phyloP scores from a whole-genome alignment of 2,329 filamentous ascomycete species.

The Colletotrichum caudatum region DNA sequence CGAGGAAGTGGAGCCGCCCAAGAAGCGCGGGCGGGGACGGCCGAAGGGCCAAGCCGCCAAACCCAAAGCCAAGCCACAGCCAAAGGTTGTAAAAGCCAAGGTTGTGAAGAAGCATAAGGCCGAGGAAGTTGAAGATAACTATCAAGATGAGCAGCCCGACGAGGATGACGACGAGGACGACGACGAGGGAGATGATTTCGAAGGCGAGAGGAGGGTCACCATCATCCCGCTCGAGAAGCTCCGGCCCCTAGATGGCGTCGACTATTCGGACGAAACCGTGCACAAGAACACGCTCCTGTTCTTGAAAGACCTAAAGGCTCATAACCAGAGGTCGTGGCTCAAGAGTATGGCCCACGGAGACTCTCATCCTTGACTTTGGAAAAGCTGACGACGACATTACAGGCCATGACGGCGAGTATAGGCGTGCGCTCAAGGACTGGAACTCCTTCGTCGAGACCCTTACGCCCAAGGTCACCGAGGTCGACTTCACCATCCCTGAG shows the following conservation, averaged over 20 bases:
- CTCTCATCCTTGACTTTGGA: slow-evolving; percentile 19
- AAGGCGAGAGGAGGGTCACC: slow-evolving; percentile 54
- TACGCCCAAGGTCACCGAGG: slow-evolving; percentile 75
- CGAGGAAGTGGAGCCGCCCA: slow-evolving; percentile 34
- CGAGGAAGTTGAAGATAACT: slow-evolving; percentile 38
- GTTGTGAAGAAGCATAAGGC: slow-evolving; percentile 44
- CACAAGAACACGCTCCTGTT: slow-evolving; percentile 71
- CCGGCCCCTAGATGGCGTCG: slow-evolving; percentile 55
- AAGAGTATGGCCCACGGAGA: slow-evolving; percentile 58
- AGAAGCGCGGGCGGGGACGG: slow-evolving; percentile 38
- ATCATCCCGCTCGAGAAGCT: slow-evolving; percentile 58
- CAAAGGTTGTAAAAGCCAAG: slow-evolving; percentile 45
- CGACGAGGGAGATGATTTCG: slow-evolving; percentile 47
- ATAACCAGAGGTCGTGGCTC: slow-evolving; percentile 71
- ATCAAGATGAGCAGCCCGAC: slow-evolving; percentile 35
- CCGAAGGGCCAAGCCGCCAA: slow-evolving; percentile 27
- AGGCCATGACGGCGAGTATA: slow-evolving; percentile 86
- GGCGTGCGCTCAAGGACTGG: slow-evolving; percentile 83
- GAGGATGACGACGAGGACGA: slow-evolving; percentile 40
- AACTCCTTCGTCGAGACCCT: slow-evolving; percentile 80
- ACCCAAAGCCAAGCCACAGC: slow-evolving; percentile 39
- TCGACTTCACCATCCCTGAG: slow-evolving; percentile 87
- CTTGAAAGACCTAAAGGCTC: slow-evolving; percentile 68
- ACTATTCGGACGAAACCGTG: slow-evolving; percentile 65
- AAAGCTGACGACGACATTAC: slow-evolving; percentile 14